Evolutionary conservation across 169 alveolate genomes (phyloP).

Genomic region (Babesia microti): DNA sequence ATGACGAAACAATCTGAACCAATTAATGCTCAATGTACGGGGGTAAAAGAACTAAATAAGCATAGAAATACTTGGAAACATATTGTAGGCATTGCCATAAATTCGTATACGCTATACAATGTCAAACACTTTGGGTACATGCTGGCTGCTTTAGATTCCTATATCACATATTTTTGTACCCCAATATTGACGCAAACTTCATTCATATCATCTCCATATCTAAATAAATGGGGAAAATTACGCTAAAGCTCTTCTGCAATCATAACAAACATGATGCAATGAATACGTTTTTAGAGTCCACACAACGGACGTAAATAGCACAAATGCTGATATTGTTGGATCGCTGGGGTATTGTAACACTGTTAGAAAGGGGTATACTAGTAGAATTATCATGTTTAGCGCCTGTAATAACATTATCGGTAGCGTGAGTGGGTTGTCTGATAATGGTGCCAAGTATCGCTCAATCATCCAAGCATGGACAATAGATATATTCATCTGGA

Average conservation of each 20-base stretch:
- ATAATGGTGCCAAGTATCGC: constrained; percentile 54
- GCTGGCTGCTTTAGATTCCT: constrained; percentile 65
- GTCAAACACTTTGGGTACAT: constrained; percentile 73
- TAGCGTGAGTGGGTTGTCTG: constrained; percentile 44
- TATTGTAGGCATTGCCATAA: constrained; percentile 80
- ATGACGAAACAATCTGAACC: constrained; percentile 55
- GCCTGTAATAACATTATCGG: constrained; percentile 55
- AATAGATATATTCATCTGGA: constrained; percentile 50
- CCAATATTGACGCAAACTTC: constrained; percentile 31
- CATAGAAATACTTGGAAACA: constrained; percentile 65
- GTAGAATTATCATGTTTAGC: constrained; percentile 56
- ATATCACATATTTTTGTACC: constrained; percentile 6
- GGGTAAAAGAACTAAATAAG: constrained; percentile 60
- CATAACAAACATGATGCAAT: constrained; percentile 83
- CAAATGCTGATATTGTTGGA: constrained; percentile 66
- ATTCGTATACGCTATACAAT: constrained; percentile 64
- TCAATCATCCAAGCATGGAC: constrained; percentile 66
- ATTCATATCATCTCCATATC: constrained; percentile 33
- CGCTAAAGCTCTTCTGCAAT: constrained; percentile 60
- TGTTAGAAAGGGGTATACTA: constrained; percentile 67
- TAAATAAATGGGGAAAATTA: constrained; percentile 25
- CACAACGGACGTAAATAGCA: constrained; percentile 71
- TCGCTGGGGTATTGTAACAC: constrained; percentile 60
- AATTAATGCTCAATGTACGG: constrained; percentile 56
- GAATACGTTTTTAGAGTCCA: constrained; percentile 75